Evolutionary conservation across 148 eudicot genomes (phyloP), one percentile per base, ranked within the genome.

Genomic region (Nepenthes mirabilis): DNA sequence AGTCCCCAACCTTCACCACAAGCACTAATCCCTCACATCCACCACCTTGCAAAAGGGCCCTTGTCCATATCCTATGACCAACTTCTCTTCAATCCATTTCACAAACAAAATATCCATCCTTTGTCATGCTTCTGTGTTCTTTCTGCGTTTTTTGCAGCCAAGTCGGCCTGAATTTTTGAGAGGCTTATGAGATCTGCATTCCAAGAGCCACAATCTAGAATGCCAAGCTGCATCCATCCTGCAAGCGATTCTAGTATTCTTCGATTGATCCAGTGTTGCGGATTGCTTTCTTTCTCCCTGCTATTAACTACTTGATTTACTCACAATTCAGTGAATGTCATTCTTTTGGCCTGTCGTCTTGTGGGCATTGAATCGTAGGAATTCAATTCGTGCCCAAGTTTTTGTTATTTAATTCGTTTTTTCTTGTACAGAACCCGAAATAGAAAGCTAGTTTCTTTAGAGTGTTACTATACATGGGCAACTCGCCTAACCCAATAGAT

Each of bases 31-130:
- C 75, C 54, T 64, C 86, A 58, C 85, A 79, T 58, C 82, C 93
- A 69, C 97, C 95, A 59, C 77, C 84, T 47, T 91, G 97, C 77
- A 87, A 81, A 77, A 81, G 90, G 77, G 83, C 90, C 61, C 97
- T 91, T 70, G 95, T 87, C 54, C 86, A 91, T 69, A 83, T 86
- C 67, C 81, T 83, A 57, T 91, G 78, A 87, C 51, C 68, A 72
- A 60, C 57, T n/a, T 33, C 51, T 55, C 54, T 23, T 23, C 23
- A 23, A 23, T 66, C 45, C 45, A 40, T 40, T 8, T 40, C 45
- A 40, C 23, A 40, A 8, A 8, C 6, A 40, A 40, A 40, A 40
- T 40, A 40, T 3, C 8, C 8, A 40, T 40, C 45, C 40, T 34
- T 54, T 65, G 58, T 72, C 64, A 11, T 52, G 6, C 53, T 32